phyloP scores from a whole-genome alignment of 352 stramenopile genomes.

The Globisporangium rhizosaccharum region DNA sequence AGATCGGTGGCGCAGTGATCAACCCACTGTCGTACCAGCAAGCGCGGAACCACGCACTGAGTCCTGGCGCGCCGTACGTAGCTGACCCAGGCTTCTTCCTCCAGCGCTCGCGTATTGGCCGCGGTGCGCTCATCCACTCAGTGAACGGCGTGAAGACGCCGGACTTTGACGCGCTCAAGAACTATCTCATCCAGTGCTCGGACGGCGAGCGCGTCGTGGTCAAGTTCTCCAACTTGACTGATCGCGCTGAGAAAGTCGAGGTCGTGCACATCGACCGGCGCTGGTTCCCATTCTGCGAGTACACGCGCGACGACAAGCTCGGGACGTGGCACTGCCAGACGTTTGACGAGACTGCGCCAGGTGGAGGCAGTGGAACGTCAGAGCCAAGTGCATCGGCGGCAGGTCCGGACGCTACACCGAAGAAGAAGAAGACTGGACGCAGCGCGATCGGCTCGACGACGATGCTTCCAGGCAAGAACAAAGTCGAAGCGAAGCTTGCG shows the following conservation, averaged over 20 bases:
- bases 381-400: neutral
- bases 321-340: conserved; percentile 77
- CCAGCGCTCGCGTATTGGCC: conserved; percentile 78
- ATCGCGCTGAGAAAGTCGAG: conserved; percentile 78
- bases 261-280: conserved; percentile 86
- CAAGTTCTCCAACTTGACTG: conserved; percentile 73
- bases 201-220: conserved; percentile 83
- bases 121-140: conserved; percentile 82
- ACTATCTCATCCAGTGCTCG: conserved; percentile 64
- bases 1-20: conserved; percentile 84
- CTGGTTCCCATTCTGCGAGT: conserved; percentile 90
- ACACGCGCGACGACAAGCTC: conserved; percentile 67
- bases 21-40: conserved; percentile 89
- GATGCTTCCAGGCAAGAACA: conserved; percentile 77
- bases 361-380: neutral
- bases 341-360: conserved; percentile 22
- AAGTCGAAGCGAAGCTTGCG: conserved; percentile 73
- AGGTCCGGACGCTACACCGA: conserved; percentile 1
- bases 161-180: conserved; percentile 77
- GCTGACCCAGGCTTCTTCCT: conserved; percentile 88
- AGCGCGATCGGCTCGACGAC: conserved; percentile 68
- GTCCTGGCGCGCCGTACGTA: conserved; percentile 70
- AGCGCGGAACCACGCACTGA: conserved; percentile 79
- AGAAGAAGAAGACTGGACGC: conserved; percentile 16
- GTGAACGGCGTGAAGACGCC: conserved; percentile 84